Conservation (phyloP, 441 rosid genomes). For the Populus hybrid region DNA sequence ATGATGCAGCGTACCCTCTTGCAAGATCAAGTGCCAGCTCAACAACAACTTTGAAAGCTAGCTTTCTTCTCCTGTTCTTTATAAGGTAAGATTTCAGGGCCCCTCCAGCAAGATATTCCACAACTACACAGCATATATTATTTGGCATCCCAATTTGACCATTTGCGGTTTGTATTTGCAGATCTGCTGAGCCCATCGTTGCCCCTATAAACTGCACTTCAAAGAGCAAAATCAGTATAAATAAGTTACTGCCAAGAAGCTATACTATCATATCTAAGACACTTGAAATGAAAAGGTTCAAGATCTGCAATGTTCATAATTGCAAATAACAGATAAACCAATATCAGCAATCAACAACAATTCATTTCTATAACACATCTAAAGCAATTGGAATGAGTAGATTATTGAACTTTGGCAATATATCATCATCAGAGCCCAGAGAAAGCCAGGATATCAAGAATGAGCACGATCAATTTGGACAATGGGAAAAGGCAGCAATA, state of each 20-base stretch:
- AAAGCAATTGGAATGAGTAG: not conserved
- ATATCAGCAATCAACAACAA: not conserved
- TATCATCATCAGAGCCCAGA: not conserved
- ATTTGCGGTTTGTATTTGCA: conserved; percentile 69
- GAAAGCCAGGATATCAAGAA: not conserved
- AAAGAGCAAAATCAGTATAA: conserved; percentile 18
- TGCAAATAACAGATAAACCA: not conserved
- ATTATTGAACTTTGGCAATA: not conserved
- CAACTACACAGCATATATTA: conserved; percentile 88
- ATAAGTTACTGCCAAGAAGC: conserved; percentile 3
- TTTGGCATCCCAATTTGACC: conserved; percentile 78
- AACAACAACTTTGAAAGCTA: conserved; percentile 84
- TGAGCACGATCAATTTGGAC: not conserved
- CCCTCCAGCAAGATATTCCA: conserved; percentile 94
- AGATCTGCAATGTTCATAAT: not conserved
- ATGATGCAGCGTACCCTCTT: conserved; percentile 61
- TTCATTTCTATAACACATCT: not conserved
- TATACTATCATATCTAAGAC: not conserved
- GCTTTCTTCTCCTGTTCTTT: conserved; percentile 77
- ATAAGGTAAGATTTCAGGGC: conserved; percentile 74
- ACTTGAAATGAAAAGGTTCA: not conserved
- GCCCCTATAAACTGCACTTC: conserved; percentile 82
- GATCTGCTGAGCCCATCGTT: conserved; percentile 80
- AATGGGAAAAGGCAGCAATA: not conserved
- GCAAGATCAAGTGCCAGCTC: conserved; percentile 96